A percentile compares a stretch with the other conserved stretches of the same genome.
phyloP scores from a whole-genome alignment of 2,329 filamentous ascomycete genomes.

The Colletotrichum lindemuthianum region DNA sequence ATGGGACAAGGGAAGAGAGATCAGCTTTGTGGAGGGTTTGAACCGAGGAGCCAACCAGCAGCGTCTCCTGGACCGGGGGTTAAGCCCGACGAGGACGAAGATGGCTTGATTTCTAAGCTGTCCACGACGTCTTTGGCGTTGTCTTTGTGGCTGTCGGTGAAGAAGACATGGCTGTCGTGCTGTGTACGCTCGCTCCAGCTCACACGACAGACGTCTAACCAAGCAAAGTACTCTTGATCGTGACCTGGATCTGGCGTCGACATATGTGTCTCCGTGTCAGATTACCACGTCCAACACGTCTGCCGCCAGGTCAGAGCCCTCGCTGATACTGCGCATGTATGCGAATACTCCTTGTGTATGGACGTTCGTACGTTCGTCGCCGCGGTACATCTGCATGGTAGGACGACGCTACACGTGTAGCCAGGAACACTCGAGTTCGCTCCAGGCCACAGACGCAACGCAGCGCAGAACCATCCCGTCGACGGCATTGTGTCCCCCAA shows the following conservation, averaged over 20 bases:
- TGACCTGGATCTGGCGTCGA: conserved; percentile 4
- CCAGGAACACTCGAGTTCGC: neutral
- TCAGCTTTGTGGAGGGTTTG: too few relatives aligned
- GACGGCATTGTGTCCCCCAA: conserved; percentile 12
- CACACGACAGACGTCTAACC: too few relatives aligned
- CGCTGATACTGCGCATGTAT: neutral
- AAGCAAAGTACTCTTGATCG: neutral
- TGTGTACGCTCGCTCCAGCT: too few relatives aligned
- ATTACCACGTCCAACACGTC: conserved; percentile 8
- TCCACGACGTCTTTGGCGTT: too few relatives aligned
- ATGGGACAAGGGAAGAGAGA: too few relatives aligned
- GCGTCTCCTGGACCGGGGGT: neutral
- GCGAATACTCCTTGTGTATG: neutral
- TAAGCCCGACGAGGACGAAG: too few relatives aligned
- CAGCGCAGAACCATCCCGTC: neutral
- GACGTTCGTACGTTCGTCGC: too few relatives aligned
- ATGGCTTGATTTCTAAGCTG: conserved; percentile 25
- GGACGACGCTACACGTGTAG: too few relatives aligned
- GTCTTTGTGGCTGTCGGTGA: too few relatives aligned
- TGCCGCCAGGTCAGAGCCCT: conserved; percentile 10
- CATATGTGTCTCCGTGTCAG: conserved; percentile 20
- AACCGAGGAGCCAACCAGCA: neutral
- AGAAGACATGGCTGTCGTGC: too few relatives aligned
- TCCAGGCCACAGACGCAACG: neutral
- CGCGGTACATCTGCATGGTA: too few relatives aligned